These are phyloP conservation scores for Typha latifolia DNA, from an alignment of 176 grass and related monocot genomes.

Conservation along the genomic window DNA sequence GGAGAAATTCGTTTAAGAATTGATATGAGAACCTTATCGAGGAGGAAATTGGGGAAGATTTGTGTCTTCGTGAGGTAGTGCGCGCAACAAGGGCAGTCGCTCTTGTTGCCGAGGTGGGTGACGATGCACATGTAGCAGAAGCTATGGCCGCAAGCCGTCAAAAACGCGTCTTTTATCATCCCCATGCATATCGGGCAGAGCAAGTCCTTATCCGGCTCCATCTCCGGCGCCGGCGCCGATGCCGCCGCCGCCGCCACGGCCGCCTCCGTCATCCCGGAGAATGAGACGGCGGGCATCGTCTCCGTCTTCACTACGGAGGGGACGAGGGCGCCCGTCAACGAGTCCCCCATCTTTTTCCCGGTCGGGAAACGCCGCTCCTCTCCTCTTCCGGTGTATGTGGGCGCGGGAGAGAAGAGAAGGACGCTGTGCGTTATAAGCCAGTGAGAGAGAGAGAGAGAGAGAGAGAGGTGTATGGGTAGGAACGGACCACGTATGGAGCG, in stretches of 20 bases:
- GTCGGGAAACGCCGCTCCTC: too few relatives aligned
- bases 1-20: background rate
- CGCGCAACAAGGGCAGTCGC: conserved; percentile 81
- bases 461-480: conserved; percentile 52
- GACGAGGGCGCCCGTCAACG: conserved; percentile 76
- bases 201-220: conserved; percentile 56
- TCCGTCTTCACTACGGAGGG: conserved; percentile 77
- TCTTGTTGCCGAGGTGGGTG: conserved; percentile 86
- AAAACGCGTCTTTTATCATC: conserved; percentile 95
- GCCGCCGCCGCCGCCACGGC: background rate
- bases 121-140: conserved; percentile 99
- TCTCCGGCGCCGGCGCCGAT: background rate
- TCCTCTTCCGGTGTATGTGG: conserved; percentile 20
- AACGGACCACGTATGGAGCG: conserved; percentile 59
- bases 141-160: conserved; percentile 87
- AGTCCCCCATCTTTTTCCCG: conserved; percentile 45
- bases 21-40: conserved; percentile 61
- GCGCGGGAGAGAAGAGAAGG: conserved; percentile 2
- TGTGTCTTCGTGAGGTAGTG: conserved; percentile 92
- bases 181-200: conserved; percentile 99
- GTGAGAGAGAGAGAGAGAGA: background rate
- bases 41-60: conserved; percentile 89
- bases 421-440: background rate
- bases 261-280: background rate
- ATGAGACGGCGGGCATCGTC: conserved; percentile 12